phyloP scores from a whole-genome alignment of 192 early-diverging fungal genomes.

The Coemansia sp. region DNA sequence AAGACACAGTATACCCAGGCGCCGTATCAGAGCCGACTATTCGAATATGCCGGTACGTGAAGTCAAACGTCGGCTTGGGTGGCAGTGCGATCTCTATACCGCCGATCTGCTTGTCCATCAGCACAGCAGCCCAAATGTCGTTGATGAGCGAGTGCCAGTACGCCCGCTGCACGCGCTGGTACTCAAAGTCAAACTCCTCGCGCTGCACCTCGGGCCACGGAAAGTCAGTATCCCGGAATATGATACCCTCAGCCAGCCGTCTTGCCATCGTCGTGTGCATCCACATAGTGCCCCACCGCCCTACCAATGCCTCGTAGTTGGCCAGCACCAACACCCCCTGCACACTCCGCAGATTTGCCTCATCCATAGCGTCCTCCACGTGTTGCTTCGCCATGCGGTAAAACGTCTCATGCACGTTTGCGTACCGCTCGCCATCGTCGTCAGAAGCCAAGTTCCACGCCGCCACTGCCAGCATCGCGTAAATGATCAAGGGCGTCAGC shows the following conservation, averaged over 20 bases:
- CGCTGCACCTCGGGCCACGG: slow-evolving; percentile 51
- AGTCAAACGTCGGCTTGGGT: slow-evolving; percentile 42
- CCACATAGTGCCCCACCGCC: slow-evolving; percentile 57
- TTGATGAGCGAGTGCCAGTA: slow-evolving; percentile 58
- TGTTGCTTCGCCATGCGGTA: slow-evolving; percentile 48
- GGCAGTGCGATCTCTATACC: slow-evolving; percentile 46
- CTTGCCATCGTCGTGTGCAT: slow-evolving; percentile 57
- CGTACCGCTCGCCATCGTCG: slow-evolving; percentile 29
- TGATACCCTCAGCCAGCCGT: slow-evolving; percentile 50
- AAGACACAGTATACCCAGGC: slow-evolving; percentile 39
- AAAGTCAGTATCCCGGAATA: slow-evolving; percentile 48
- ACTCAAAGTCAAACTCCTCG: slow-evolving; percentile 52
- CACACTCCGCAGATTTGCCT: slow-evolving; percentile 52
- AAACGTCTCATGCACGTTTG: slow-evolving; percentile 43
- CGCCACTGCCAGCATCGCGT: slow-evolving; percentile 53
- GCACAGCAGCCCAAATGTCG: slow-evolving; percentile 54
- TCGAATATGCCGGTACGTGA: slow-evolving; percentile 40
- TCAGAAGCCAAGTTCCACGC: slow-evolving; percentile 51
- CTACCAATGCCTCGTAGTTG: slow-evolving; percentile 56
- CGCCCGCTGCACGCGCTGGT: slow-evolving; percentile 52
- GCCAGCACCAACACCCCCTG: slow-evolving; percentile 53
- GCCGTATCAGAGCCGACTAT: slow-evolving; percentile 21
- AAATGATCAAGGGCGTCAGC: slow-evolving; percentile 55
- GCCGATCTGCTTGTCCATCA: slow-evolving; percentile 55
- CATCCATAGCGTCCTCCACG: slow-evolving; percentile 57